phyloP scores from a whole-genome alignment of 2,329 filamentous ascomycete species.

The Hymenoscyphus linearis region DNA sequence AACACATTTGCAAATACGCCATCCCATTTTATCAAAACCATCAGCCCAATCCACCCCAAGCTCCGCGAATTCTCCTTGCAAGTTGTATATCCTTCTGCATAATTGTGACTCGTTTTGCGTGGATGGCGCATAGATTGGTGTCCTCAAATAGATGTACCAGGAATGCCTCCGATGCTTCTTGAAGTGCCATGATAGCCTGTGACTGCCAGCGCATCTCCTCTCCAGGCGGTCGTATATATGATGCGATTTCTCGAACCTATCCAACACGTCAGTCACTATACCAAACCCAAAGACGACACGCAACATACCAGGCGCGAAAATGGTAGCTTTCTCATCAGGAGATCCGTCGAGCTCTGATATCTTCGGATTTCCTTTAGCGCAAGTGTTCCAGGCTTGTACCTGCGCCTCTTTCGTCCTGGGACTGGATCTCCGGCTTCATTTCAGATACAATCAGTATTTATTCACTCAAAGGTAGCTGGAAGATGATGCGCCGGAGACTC shows the following conservation, averaged over 20 bases:
- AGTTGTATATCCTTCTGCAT: conserved; percentile 98
- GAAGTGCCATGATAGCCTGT: conserved; percentile 85
- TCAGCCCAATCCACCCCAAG: conserved; percentile 65
- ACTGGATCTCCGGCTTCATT: conserved; percentile 67
- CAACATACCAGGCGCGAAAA: conserved; percentile 65
- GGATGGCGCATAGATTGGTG: conserved; percentile 91
- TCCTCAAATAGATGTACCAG: conserved; percentile 95
- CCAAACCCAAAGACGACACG: conserved; percentile 20
- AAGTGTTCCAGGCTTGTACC: conserved; percentile 74
- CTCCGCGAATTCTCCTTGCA: conserved; percentile 71
- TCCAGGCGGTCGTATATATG: conserved; percentile 55
- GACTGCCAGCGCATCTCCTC: conserved; percentile 89
- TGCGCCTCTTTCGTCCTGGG: conserved; percentile 54
- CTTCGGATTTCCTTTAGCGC: conserved; percentile 87
- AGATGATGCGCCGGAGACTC: background rate
- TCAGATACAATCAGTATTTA: background rate
- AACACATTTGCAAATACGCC: background rate
- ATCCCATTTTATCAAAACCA: conserved; percentile 21
- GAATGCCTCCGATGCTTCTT: conserved; percentile 95
- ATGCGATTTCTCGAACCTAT: conserved; percentile 66
- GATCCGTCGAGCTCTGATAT: conserved; percentile 85
- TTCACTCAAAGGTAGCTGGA: background rate
- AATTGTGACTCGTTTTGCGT: conserved; percentile 93
- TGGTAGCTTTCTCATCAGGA: conserved; percentile 74
- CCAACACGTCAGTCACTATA: background rate